Evolutionary conservation across 2,329 filamentous ascomycete genomes (phyloP).

Genomic region (Fusarium robinianum): DNA sequence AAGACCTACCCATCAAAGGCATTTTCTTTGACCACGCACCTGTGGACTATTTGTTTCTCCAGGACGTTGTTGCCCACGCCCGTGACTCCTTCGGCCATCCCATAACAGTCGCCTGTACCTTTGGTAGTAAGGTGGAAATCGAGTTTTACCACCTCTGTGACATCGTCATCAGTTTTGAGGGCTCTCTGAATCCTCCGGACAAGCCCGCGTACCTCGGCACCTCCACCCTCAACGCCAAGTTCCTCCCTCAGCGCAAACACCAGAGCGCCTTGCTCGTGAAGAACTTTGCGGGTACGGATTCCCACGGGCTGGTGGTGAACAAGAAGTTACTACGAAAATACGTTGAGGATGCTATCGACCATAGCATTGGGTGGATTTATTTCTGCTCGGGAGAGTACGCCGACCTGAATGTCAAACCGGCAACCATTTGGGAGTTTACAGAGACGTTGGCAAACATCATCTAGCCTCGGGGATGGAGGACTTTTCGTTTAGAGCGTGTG

Average conservation of each 20-base stretch:
- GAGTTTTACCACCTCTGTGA: constrained; percentile 33
- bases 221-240: constrained; percentile 20
- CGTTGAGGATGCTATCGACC: not conserved
- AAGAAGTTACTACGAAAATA: too few relatives aligned
- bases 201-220: constrained; percentile 22
- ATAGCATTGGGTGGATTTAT: constrained; percentile 11
- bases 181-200: constrained; percentile 26
- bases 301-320: too few relatives aligned
- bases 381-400: constrained; percentile 14
- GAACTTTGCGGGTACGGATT: constrained; percentile 18
- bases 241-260: constrained; percentile 6
- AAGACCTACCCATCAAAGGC: constrained; percentile 28
- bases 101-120: constrained; percentile 31
- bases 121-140: constrained; percentile 16
- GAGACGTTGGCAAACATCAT: constrained; percentile 10
- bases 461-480: too few relatives aligned
- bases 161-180: constrained; percentile 33
- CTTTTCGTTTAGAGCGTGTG: too few relatives aligned
- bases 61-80: constrained; percentile 18
- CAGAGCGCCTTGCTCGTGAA: constrained; percentile 28
- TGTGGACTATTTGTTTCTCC: constrained; percentile 21
- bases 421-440: constrained; percentile 12
- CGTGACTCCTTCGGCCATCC: constrained; percentile 5
- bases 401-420: constrained; percentile 4
- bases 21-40: constrained; percentile 33